Conservation (phyloP, 2,329 filamentous ascomycete species). For the Dendrostoma leiphaemia region DNA sequence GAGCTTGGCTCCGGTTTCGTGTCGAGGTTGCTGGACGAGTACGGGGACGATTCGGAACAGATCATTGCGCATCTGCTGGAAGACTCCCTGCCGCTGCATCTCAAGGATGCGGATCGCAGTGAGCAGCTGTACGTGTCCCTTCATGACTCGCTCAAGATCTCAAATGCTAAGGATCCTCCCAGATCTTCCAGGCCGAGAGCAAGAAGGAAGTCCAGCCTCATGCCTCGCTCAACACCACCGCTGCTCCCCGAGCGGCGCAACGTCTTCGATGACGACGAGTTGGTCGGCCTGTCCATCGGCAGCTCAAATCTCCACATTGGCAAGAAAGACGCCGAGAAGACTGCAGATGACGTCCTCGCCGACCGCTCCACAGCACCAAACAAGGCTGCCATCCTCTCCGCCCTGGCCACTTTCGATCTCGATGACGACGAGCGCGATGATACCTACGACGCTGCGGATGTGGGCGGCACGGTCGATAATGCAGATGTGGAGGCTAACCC, state of each 20-base stretch:
- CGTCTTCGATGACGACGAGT: slow-evolving; percentile 76
- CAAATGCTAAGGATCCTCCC: slow-evolving; percentile 22
- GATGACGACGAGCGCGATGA: slow-evolving; percentile 97
- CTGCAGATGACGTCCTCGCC: slow-evolving; percentile 69
- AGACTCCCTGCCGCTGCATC: slow-evolving; percentile 67
- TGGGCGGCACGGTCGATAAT: slow-evolving; percentile 82
- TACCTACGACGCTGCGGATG: slow-evolving; percentile 90
- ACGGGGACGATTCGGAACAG: slow-evolving; percentile 72
- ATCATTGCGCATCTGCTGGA: slow-evolving; percentile 81
- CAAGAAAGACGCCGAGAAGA: slow-evolving; percentile 60
- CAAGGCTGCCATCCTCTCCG: slow-evolving; percentile 85
- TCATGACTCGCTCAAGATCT: background rate
- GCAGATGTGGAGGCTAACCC: slow-evolving; percentile 36
- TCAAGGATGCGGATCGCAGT: slow-evolving; percentile 61
- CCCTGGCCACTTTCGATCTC: slow-evolving; percentile 83
- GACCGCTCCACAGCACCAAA: slow-evolving; percentile 64
- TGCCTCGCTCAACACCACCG: slow-evolving; percentile 59
- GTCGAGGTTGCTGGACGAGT: slow-evolving; percentile 75
- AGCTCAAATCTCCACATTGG: slow-evolving; percentile 74
- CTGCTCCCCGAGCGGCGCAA: slow-evolving; percentile 63
- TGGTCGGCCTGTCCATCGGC: slow-evolving; percentile 68
- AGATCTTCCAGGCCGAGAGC: slow-evolving; percentile 25
- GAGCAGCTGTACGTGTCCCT: slow-evolving; percentile 57
- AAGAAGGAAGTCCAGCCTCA: slow-evolving; percentile 37
- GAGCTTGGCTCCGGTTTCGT: slow-evolving; percentile 83